Percentiles rank a stretch among this genome's conserved stretches.
Evolutionary conservation across 441 rosid species (phyloP).

Genomic region (Bocquillonia castaneifolia): DNA sequence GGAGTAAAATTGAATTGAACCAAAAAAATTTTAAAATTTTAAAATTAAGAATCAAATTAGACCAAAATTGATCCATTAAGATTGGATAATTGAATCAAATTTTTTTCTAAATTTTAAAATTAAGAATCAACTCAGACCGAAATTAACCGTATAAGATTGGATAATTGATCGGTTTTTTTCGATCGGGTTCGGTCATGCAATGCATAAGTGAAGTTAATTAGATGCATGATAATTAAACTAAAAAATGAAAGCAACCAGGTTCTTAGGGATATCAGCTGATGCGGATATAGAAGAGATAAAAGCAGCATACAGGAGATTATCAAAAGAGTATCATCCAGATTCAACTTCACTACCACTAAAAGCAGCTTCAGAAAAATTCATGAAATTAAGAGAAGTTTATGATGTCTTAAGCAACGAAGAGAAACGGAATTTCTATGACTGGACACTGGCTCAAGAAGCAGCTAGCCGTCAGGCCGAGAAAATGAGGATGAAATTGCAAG

Average conservation of each 20-base stretch:
- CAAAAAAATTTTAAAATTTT: too few relatives aligned
- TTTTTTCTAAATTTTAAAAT: too few relatives aligned
- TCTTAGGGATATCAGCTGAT: constrained; percentile 59
- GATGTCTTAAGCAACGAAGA: constrained; percentile 56
- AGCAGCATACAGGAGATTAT: constrained; percentile 71
- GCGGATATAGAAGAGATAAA: constrained; percentile 85
- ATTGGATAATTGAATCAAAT: too few relatives aligned
- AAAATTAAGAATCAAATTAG: too few relatives aligned
- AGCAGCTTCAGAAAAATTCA: constrained; percentile 77
- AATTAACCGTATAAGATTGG: too few relatives aligned
- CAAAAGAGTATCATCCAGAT: constrained; percentile 96
- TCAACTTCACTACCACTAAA: constrained; percentile 79
- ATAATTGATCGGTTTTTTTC: too few relatives aligned
- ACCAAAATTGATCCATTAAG: too few relatives aligned
- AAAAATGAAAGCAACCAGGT: constrained; percentile 36
- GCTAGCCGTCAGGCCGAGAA: constrained; percentile 78
- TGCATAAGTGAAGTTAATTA: too few relatives aligned
- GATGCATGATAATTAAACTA: too few relatives aligned
- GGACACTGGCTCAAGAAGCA: constrained; percentile 83
- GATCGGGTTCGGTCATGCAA: background rate
- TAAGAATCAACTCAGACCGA: too few relatives aligned
- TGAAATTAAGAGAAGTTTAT: constrained; percentile 65
- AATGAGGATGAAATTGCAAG: constrained; percentile 63
- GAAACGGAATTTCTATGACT: constrained; percentile 71
- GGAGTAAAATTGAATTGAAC: too few relatives aligned